phyloP scores from a whole-genome alignment of 345 rosid genomes.

The Aegle marmelos region DNA sequence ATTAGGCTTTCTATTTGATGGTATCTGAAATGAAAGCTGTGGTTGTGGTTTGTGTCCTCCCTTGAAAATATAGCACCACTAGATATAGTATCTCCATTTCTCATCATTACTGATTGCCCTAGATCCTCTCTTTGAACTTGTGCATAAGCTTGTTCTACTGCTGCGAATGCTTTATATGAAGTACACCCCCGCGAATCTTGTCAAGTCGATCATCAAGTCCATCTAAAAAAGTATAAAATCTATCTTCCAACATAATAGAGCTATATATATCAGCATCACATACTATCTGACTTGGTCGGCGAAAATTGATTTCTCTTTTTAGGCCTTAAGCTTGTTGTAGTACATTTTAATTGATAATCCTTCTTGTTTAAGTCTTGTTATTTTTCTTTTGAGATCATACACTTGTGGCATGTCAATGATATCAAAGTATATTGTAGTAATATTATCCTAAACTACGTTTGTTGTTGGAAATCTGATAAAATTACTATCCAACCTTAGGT shows the following conservation, averaged over 20 bases:
- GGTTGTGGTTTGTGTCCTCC: neutral
- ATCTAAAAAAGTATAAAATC: neutral
- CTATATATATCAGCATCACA: neutral
- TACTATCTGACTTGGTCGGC: neutral
- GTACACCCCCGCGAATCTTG: neutral
- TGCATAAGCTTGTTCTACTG: neutral
- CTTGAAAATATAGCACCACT: neutral
- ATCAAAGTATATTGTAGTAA: neutral
- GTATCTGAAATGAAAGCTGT: neutral
- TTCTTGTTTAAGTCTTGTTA: neutral
- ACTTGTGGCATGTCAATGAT: neutral
- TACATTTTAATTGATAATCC: neutral
- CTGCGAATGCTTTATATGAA: neutral
- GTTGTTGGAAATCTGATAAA: neutral
- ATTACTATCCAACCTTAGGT: neutral
- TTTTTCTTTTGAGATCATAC: neutral
- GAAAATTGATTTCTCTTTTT: neutral
- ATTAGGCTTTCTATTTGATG: neutral
- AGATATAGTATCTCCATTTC: neutral
- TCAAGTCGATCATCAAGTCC: neutral
- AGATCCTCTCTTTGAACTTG: neutral
- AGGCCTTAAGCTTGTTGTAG: neutral
- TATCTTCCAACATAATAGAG: neutral
- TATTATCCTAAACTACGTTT: neutral
- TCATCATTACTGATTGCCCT: neutral